Evolutionary conservation across 768 basidiomycete genomes (phyloP), one percentile per base, ranked within the genome.

Genomic region (Leucocoprinus birnbaumii): DNA sequence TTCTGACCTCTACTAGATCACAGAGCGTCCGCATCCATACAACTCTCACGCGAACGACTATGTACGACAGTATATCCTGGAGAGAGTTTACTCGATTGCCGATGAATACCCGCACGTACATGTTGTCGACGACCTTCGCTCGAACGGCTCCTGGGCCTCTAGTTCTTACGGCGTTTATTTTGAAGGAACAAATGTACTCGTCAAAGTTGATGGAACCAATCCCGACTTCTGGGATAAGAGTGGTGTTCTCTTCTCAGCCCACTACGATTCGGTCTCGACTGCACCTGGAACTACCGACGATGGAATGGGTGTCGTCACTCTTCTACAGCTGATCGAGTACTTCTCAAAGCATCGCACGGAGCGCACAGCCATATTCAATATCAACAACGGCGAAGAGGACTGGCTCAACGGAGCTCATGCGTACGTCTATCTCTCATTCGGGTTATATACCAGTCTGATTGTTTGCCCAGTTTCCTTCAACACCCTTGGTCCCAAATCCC

Each of bases 371-470:
- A 68, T 94, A 3, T 91, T 93, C 73, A 90, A 92, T 62, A 79
- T 91, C 65, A 94, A 94, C 66, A 92, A 93, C 57, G 91, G 86
- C 1, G 91, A 93, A 63, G 91, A 94, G 62, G 83, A 89, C 65
- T 80, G 84, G 31, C 66, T 92, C 59, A 78, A 86, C 57, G 91
- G 91, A 21, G 86, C 89, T 7, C 84, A 84, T 63, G 73, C 77
- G 80, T 89, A 48, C 45, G 64, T 66, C 4, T 9, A 11, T 10
- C 25, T 42, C n/a, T n/a, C n/a, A 18, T 5, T 10, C 44, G 9
- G 16, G 8, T 3, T 10, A 34, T 11, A 43, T 26, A 18, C 55
- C 44, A 34, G 19, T 53, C 14, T 65, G 21, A 0, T 47, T 27
- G 21, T 11, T 24, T 42, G 26, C 34, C 42, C 59, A 88, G 86